These are phyloP conservation scores for Penicillium sp. DNA, from an alignment of 2,329 filamentous ascomycete species.

Conservation along the genomic window DNA sequence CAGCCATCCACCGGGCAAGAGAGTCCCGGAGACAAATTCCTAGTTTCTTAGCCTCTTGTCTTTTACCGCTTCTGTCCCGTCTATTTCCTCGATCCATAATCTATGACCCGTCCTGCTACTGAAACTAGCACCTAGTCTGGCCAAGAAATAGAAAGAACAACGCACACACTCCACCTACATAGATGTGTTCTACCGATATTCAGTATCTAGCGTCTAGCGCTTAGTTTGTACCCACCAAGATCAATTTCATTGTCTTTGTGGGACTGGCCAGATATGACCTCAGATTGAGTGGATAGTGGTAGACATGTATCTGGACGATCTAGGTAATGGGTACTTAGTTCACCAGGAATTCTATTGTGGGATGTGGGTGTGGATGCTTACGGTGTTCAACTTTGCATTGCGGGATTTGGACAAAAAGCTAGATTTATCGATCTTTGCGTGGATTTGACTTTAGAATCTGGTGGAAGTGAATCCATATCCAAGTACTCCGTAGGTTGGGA, in stretches of 20 bases:
- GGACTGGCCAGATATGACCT: background rate
- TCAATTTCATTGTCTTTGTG: background rate
- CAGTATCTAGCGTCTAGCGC: background rate
- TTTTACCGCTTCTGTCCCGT: background rate
- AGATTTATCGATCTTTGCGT: background rate
- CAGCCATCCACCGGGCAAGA: background rate
- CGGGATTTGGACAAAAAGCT: background rate
- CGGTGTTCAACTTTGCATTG: background rate
- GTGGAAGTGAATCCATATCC: background rate
- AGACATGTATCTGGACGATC: background rate
- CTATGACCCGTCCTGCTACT: background rate
- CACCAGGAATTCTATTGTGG: background rate
- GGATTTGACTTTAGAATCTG: background rate
- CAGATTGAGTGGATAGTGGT: too few species aligned
- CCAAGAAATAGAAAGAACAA: background rate
- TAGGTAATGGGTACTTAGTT: background rate
- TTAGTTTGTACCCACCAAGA: background rate
- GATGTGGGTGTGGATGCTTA: background rate
- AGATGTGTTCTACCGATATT: background rate
- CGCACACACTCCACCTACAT: background rate
- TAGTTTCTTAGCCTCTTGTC: background rate
- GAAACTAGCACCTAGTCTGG: background rate
- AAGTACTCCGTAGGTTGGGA: background rate
- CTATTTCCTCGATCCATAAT: background rate
- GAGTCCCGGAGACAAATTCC: background rate